Evolutionary conservation across 805 yeast genomes (phyloP).

Genomic region (Candida coquimbonensis): DNA sequence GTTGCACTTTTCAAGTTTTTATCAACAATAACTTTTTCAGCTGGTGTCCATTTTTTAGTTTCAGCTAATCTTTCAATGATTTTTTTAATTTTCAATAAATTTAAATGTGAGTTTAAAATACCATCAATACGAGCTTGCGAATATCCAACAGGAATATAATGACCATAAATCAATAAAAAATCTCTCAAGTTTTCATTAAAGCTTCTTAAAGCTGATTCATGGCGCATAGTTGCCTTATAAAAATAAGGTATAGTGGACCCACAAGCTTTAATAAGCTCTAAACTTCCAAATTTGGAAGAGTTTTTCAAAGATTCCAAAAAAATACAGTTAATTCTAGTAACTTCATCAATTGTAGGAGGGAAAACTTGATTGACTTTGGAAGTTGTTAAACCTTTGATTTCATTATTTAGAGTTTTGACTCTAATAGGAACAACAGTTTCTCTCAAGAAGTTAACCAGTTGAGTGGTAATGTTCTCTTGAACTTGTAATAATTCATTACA

Average conservation of each 20-base stretch:
- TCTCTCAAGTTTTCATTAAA: slow-evolving; percentile 42
- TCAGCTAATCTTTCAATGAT: slow-evolving; percentile 55
- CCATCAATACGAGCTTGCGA: slow-evolving; percentile 49
- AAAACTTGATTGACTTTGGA: slow-evolving; percentile 68
- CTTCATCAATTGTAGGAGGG: slow-evolving; percentile 94
- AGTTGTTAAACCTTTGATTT: slow-evolving; percentile 47
- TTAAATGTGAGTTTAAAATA: slow-evolving; percentile 62
- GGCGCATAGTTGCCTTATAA: slow-evolving; percentile 87
- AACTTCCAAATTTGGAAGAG: slow-evolving; percentile 63
- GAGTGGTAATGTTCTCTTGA: slow-evolving; percentile 64
- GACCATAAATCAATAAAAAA: slow-evolving; percentile 33
- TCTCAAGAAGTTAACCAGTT: slow-evolving; percentile 69
- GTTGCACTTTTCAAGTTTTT: slow-evolving; percentile 46
- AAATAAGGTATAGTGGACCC: slow-evolving; percentile 83
- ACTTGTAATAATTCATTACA: slow-evolving; percentile 60
- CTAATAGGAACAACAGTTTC: slow-evolving; percentile 75
- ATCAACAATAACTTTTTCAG: slow-evolving; percentile 19
- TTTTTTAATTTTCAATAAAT: slow-evolving; percentile 63
- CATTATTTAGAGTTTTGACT: slow-evolving; percentile 53
- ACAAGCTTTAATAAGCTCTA: slow-evolving; percentile 73
- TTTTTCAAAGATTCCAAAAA: slow-evolving; percentile 65
- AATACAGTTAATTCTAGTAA: slow-evolving; percentile 82
- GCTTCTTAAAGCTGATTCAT: slow-evolving; percentile 81
- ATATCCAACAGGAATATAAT: slow-evolving; percentile 27
- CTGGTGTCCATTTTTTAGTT: slow-evolving; percentile 38